Evolutionary conservation across 805 yeast species (phyloP), one percentile per base, ranked within the genome.

Genomic region (Barnettozyma wickerhamii): DNA sequence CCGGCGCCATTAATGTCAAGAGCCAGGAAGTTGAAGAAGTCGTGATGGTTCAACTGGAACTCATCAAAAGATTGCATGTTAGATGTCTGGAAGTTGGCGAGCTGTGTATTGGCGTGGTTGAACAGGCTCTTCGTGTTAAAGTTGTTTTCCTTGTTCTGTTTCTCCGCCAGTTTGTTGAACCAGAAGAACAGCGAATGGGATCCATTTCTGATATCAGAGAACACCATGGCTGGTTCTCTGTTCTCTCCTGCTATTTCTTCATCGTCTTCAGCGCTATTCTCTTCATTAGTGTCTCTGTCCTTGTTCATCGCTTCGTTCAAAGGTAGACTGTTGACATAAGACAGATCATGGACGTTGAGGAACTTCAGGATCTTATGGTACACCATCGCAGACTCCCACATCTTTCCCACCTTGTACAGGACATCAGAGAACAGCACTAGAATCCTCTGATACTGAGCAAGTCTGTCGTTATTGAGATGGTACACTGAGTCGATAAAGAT

Each of bases 211-310:
- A 60, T 59, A 41, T 60, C 65, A 1, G 64, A 52, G 30, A 66
- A 60, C 13, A 68, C 69, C 37, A 56, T 58, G 10, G 63, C 60
- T 4, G 67, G 66, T 35, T 61, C 65, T 39, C 52, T 46, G 12
- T 48, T 33, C 18, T 50, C 56, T 14, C 58, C 58, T 5, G 55
- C 47, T 20, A 49, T 50, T 21, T 55, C 56, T 31, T 59, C 62
- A 19, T 53, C 58, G 10, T 49, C 40, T 29, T 45, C 41, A 4
- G 44, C 49, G 14, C 38, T 46, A 10, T 40, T 45, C n/a, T 52
- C 53, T 17, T 52, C 58, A 10, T 49, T 56, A 15, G 33, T 41
- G 10, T 21, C 41, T 34, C 36, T 51, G 33, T 23, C 17, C 9
- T 41, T 35, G 37, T 37, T 34, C 2, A 13, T 21, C 15, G 43